Conservation (phyloP, 768 basidiomycete species). For the Lyophyllum atratum region DNA sequence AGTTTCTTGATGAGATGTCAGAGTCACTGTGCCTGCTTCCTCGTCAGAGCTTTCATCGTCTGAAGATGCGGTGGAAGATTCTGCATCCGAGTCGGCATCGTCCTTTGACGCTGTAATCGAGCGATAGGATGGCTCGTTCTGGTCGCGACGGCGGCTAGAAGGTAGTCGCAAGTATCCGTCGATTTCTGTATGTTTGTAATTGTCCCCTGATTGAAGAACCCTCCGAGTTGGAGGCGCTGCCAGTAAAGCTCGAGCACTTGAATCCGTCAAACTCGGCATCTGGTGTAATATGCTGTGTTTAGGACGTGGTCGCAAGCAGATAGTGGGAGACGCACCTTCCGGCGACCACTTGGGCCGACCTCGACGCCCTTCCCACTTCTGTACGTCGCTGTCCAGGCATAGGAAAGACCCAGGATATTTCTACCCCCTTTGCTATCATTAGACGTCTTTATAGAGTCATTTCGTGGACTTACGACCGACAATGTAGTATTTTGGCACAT, state of each 20-base stretch:
- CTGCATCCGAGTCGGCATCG: conserved; percentile 28
- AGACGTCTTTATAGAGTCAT: conserved; percentile 35
- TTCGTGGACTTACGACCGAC: conserved; percentile 51
- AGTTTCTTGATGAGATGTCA: conserved; percentile 60
- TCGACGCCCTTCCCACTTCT: conserved; percentile 58
- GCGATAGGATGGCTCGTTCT: conserved; percentile 47
- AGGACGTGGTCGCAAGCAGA: conserved; percentile 3
- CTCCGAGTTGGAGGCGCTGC: conserved; percentile 51
- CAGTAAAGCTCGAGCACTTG: conserved; percentile 54
- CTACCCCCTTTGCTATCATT: conserved; percentile 60
- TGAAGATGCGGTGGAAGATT: conserved; percentile 10
- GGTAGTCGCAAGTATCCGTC: conserved; percentile 68
- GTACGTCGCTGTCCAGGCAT: conserved; percentile 45
- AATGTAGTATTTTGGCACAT: conserved; percentile 66
- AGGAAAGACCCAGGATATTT: conserved; percentile 63
- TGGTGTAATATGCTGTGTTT: conserved; percentile 16
- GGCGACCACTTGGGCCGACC: conserved; percentile 42
- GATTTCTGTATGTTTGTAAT: conserved; percentile 57
- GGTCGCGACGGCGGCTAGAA: conserved; percentile 33
- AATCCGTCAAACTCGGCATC: conserved; percentile 59
- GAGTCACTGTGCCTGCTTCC: conserved; percentile 29
- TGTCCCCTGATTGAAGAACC: conserved; percentile 38
- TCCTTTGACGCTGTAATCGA: conserved; percentile 40
- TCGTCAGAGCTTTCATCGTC: conserved; percentile 38
- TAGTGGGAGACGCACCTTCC: conserved; percentile 38